A percentile compares a stretch with the other conserved stretches of the same genome.
Conservation (phyloP, 176 grass and related monocot genomes). For the Carex pumila region DNA sequence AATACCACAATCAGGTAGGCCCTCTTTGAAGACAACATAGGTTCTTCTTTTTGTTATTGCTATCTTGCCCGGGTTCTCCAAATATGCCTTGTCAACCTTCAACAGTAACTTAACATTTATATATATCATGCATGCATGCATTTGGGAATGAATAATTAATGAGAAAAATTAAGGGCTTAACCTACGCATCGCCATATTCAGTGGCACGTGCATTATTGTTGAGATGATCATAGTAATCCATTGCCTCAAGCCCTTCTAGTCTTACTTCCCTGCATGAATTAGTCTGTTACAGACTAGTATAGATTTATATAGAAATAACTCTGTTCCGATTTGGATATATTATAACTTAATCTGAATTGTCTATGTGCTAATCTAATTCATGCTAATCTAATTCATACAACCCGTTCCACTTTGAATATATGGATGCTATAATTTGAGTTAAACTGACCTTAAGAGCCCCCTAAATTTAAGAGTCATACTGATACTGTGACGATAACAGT, state of each 20-base stretch:
- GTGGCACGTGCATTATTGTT: conserved; percentile 55
- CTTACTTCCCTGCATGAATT: conserved; percentile 44
- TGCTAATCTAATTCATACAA: no score
- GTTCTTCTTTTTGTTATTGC: conserved; percentile 90
- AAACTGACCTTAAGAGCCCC: no score
- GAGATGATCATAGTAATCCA: conserved; percentile 76
- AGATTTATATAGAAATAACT: neutral
- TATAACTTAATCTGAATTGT: neutral
- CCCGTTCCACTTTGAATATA: no score
- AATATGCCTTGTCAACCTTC: conserved; percentile 68
- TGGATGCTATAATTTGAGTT: no score
- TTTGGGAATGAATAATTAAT: no score
- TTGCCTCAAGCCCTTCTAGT: conserved; percentile 77
- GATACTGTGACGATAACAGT: no score
- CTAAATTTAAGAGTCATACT: no score
- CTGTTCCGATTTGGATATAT: neutral
- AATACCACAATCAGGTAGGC: conserved; percentile 70
- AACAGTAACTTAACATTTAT: no score
- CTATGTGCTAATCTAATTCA: neutral
- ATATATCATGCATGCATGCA: no score
- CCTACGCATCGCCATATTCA: conserved; percentile 62
- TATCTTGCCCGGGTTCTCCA: conserved; percentile 59
- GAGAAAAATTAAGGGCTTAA: no score
- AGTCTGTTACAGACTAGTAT: neutral
- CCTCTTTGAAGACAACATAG: conserved; percentile 69